Evolutionary conservation across 305 asterid species (phyloP), one percentile per base, ranked within the genome.

Genomic region (Ilex paraguariensis): DNA sequence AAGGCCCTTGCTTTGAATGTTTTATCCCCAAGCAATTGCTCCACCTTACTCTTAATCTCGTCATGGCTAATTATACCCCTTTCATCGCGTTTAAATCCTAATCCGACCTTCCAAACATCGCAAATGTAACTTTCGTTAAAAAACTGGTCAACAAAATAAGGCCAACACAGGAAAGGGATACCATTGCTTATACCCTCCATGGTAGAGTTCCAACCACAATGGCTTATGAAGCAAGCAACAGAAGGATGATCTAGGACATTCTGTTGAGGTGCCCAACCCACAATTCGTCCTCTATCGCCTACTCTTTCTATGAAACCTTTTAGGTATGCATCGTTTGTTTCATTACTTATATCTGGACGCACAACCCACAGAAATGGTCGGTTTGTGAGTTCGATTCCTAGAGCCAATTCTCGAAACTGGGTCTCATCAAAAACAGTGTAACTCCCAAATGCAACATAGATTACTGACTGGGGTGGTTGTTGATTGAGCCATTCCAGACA

Each of bases 131-230:
- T 62, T 64, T 75, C 72, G 67, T 84, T 79, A 0, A 78, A 31
- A 31, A 82, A 79, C 73, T 84, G 95, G 50, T 84, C 95, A 3
- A 86, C 84, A 50, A 87, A 87, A 57, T 84, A 82, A 3, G 95
- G 95, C 91, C 92, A 84, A 42, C 89, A 80, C 54, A 87, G 42
- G 57, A 84, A 69, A 14, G 91, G 92, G 13, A 84, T 60, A 2
- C 92, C 92, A 31, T 66, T 79, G 49, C 84, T 77, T 13, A 74
- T 36, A 1, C 87, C 75, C 44, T 84, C 92, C 28, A 21, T 21
- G 28, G 28, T 21, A 21, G 28, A 21, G 28, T 21, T 21, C 28
- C 28, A 21, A 21, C 95, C 92, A 54, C 92, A 85, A 13, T 85
- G 95, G 69, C 90, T 82, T 13, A 85, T 5, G 62, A 87, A 85